Evolutionary conservation across 345 rosid genomes (phyloP).

Genomic region (Syzygium aqueum): DNA sequence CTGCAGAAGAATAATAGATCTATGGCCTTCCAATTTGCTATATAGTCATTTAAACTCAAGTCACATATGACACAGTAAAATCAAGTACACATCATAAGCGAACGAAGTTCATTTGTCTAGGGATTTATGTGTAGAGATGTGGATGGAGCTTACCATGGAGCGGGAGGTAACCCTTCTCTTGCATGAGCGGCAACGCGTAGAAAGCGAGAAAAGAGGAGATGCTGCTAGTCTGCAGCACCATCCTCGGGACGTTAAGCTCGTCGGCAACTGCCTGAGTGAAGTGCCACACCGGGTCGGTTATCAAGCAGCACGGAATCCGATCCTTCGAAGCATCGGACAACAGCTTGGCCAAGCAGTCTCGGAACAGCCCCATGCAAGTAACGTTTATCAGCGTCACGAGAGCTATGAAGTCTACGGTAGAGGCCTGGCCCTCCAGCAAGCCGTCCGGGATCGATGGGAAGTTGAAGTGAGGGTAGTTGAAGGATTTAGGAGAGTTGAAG

Average conservation of each 20-base stretch:
- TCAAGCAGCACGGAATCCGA: slow-evolving; percentile 22
- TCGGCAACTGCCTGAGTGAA: slow-evolving; percentile 24
- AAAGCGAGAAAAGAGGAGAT: slow-evolving; percentile 19
- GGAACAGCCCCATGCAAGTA: slow-evolving; percentile 21
- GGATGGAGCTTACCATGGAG: slow-evolving; percentile 5
- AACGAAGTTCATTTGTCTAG: background rate
- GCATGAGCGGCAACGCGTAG: slow-evolving; percentile 13
- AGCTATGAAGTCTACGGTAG: slow-evolving; percentile 7
- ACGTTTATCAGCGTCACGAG: slow-evolving; percentile 13
- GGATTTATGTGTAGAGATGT: background rate
- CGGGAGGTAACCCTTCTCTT: slow-evolving; percentile 23
- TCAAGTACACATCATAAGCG: background rate
- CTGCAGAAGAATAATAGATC: background rate
- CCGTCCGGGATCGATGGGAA: slow-evolving; percentile 23
- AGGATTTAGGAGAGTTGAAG: slow-evolving; percentile 39
- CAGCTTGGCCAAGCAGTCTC: slow-evolving; percentile 24
- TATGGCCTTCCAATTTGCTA: background rate
- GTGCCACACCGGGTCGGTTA: slow-evolving; percentile 34
- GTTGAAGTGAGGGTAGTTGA: slow-evolving; percentile 35
- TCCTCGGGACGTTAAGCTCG: slow-evolving; percentile 24
- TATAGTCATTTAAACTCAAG: background rate
- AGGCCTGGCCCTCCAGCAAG: slow-evolving; percentile 1
- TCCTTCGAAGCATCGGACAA: slow-evolving; percentile 9
- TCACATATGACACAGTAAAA: background rate
- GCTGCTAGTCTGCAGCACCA: slow-evolving; percentile 33